phyloP scores from a whole-genome alignment of 176 grass and related monocot species.

The Poa annua region DNA sequence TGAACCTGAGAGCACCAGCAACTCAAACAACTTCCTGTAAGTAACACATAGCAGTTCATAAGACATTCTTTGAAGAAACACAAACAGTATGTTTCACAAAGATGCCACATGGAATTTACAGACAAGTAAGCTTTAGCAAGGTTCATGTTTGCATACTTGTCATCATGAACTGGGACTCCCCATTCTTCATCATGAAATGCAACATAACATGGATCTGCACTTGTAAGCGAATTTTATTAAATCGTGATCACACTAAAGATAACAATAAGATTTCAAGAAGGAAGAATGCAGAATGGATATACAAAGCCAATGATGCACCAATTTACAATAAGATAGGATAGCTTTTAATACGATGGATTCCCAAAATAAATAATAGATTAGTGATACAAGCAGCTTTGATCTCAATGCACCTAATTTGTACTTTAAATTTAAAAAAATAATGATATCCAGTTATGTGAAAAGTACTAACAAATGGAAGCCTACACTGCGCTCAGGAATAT shows the following conservation, averaged over 20 bases:
- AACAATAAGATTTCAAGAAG: not conserved
- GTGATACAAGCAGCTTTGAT: not conserved
- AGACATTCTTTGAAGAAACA: slow-evolving; percentile 23
- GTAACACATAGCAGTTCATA: slow-evolving; percentile 37
- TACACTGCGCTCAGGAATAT: not conserved
- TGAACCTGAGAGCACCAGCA: slow-evolving; percentile 86
- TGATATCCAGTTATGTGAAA: not conserved
- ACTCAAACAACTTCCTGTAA: slow-evolving; percentile 91
- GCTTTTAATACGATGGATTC: not conserved
- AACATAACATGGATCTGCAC: slow-evolving; percentile 74
- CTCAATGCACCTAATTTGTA: not conserved
- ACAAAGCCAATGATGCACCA: not conserved
- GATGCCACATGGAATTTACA: not conserved
- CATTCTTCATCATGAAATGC: slow-evolving; percentile 88
- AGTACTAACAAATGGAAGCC: not conserved
- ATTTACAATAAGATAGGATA: not conserved
- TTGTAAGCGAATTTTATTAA: slow-evolving; percentile 20
- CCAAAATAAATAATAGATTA: slow-evolving; percentile 12
- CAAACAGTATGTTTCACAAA: not conserved
- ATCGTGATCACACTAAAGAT: not conserved
- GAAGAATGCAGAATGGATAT: not conserved
- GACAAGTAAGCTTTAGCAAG: not conserved
- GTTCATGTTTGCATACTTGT: slow-evolving; percentile 54
- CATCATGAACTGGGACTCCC: slow-evolving; percentile 84
- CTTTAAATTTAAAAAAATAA: not conserved